Evolutionary conservation across 805 yeast species (phyloP).

Genomic region (Peterozyma xylosa): DNA sequence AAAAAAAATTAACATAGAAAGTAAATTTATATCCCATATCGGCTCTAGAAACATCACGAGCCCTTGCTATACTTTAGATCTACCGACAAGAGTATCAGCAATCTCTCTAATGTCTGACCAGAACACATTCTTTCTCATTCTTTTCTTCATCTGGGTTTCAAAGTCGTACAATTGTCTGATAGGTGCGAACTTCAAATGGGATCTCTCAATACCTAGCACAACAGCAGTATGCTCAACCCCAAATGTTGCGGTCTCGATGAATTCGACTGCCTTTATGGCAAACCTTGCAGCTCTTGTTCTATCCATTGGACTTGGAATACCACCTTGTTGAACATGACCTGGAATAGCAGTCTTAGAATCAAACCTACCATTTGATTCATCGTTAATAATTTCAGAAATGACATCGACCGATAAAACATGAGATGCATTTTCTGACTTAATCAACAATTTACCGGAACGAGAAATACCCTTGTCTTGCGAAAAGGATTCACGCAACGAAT

Average conservation of each 20-base stretch:
- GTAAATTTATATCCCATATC: no score
- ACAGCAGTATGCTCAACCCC: conserved; percentile 45
- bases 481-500: conserved; percentile 50
- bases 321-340: conserved; percentile 86
- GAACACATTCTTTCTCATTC: conserved; percentile 85
- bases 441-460: conserved; percentile 61
- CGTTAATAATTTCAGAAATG: conserved; percentile 63
- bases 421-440: conserved; percentile 62
- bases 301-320: conserved; percentile 70
- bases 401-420: conserved; percentile 60
- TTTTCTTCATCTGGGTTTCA: conserved; percentile 72
- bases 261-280: conserved; percentile 62
- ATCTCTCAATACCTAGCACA: conserved; percentile 76
- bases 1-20: no score
- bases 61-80: conserved; percentile 24
- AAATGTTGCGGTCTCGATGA: conserved; percentile 40
- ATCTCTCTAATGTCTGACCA: conserved; percentile 74
- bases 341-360: conserved; percentile 79
- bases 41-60: no score
- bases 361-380: conserved; percentile 55
- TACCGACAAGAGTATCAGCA: conserved; percentile 80
- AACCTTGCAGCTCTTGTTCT: conserved; percentile 68
- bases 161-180: conserved; percentile 73
- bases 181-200: conserved; percentile 68
- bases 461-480: conserved; percentile 56